These are phyloP conservation scores for Magnolia officinalis DNA, from an alignment of 164 flowering plant genomes.

Conservation along the genomic window DNA sequence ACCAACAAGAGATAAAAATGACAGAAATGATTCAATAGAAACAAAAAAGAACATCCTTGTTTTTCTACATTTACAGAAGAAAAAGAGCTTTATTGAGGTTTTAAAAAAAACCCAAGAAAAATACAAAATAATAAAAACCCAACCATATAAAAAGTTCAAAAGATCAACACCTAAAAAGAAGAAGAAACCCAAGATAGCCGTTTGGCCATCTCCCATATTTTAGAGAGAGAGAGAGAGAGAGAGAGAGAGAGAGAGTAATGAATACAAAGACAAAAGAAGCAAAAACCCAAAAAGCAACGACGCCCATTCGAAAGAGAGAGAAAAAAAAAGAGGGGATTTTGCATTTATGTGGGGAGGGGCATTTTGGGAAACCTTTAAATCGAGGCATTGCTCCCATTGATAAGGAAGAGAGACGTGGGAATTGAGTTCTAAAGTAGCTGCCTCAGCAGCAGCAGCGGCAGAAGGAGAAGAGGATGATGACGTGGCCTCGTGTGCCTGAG, in stretches of 20 bases:
- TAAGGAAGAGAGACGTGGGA: slow-evolving; percentile 72
- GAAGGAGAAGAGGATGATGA: slow-evolving; percentile 1
- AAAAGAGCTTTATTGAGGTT: background rate
- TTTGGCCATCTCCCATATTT: background rate
- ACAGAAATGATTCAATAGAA: background rate
- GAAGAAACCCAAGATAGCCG: background rate
- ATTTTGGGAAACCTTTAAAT: slow-evolving; percentile 59
- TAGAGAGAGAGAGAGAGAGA: background rate
- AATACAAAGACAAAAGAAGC: too few species aligned
- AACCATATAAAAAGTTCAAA: too few species aligned
- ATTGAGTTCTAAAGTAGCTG: slow-evolving; percentile 54
- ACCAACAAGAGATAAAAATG: background rate
- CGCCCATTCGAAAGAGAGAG: background rate
- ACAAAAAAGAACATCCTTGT: background rate
- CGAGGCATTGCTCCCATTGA: slow-evolving; percentile 95
- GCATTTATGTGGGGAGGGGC: background rate
- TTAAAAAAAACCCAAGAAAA: too few species aligned
- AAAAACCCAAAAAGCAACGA: background rate
- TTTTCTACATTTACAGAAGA: background rate
- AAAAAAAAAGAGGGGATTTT: background rate
- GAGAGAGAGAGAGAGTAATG: too few species aligned
- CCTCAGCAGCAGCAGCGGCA: slow-evolving; percentile 14
- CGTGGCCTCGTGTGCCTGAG: background rate
- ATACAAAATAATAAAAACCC: background rate
- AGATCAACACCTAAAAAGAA: background rate